phyloP scores from a whole-genome alignment of 2,329 filamentous ascomycete species.

The Purpureocillium lavendulum region DNA sequence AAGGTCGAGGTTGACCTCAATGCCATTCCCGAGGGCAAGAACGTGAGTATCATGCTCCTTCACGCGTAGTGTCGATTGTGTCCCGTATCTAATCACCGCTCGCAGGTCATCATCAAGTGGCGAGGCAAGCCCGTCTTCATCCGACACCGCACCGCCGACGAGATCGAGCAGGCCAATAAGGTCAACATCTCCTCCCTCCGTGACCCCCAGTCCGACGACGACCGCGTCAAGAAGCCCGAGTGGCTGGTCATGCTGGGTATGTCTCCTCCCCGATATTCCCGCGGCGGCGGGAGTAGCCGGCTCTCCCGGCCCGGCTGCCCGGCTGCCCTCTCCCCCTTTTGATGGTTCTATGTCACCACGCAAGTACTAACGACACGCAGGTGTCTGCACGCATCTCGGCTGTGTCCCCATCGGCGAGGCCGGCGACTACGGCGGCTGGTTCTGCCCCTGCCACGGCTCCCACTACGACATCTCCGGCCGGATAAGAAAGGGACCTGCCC shows the following conservation, averaged over 20 bases:
- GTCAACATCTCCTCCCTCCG: constrained; percentile 75
- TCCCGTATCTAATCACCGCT: background rate
- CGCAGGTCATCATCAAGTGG: constrained; percentile 97
- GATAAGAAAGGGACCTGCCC: constrained; percentile 94
- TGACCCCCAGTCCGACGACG: constrained; percentile 83
- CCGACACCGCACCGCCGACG: constrained; percentile 87
- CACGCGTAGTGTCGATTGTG: background rate
- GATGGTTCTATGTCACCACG: too few relatives aligned
- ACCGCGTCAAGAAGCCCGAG: constrained; percentile 96
- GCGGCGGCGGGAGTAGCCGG: too few relatives aligned
- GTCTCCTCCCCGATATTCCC: too few relatives aligned
- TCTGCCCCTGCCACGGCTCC: constrained; percentile 99
- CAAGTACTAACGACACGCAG: constrained; percentile 32
- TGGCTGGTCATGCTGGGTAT: constrained; percentile 98
- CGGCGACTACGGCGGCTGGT: constrained; percentile 97
- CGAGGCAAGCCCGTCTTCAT: constrained; percentile 99
- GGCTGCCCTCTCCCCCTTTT: too few relatives aligned
- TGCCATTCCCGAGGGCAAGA: constrained; percentile 97
- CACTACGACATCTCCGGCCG: constrained; percentile 99
- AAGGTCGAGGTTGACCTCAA: constrained; percentile 97
- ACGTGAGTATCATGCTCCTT: constrained; percentile 53
- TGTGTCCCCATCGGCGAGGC: constrained; percentile 99
- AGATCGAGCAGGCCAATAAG: constrained; percentile 92
- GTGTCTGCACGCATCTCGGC: constrained; percentile 98
- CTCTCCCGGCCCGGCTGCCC: too few relatives aligned